Base-by-base conservation (phyloP, 169 alveolate genomes). In the Cryptosporidium parvum region DNA sequence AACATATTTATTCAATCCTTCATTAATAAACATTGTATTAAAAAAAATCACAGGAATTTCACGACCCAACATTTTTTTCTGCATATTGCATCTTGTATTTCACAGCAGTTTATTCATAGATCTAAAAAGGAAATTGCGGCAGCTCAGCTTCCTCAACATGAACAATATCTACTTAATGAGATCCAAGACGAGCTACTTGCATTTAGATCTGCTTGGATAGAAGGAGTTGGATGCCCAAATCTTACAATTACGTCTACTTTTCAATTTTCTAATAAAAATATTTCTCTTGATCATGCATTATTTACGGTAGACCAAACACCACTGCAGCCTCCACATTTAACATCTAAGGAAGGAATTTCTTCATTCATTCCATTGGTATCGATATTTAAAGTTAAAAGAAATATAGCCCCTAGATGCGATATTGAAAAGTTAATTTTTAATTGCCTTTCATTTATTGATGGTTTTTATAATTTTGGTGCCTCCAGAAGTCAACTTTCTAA, bases 171-270 rank as follows among this genome's bases (percentile, higher is more conserved):
- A 42, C 80, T 80, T 62, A 62, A 59, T 26, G 89, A 80, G 9
- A 80, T 80, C 39, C 89, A 80, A 80, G 89, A 80, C 0, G 75
- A 80, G 18, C 52, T 80, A 6, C 29, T 35, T 7, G 67, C 89
- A 37, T 80, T 80, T 80, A 80, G 75, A 44, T 80, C 75, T 9
- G 89, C 89, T 8, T 80, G 89, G 89, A 39, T 80, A 37, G 89
- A 80, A 51, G 89, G 89, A 21, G 89, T 80, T n/a, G 89, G 89
- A 26, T 80, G 89, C 26, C 89, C 89, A 35, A 80, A 62, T 23
- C 75, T 80, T 12, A 80, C 89, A 6, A 44, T 80, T 26, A 42
- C 89, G n/a, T 61, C 89, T 44, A 53, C 62, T n/a, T 23, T 80
- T 65, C 89, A 80, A 62, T 35, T 58, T 33, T 42, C 89, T 37